phyloP scores from a whole-genome alignment of 495 filamentous ascomycete species.

The Penicillium dipodomyicola region DNA sequence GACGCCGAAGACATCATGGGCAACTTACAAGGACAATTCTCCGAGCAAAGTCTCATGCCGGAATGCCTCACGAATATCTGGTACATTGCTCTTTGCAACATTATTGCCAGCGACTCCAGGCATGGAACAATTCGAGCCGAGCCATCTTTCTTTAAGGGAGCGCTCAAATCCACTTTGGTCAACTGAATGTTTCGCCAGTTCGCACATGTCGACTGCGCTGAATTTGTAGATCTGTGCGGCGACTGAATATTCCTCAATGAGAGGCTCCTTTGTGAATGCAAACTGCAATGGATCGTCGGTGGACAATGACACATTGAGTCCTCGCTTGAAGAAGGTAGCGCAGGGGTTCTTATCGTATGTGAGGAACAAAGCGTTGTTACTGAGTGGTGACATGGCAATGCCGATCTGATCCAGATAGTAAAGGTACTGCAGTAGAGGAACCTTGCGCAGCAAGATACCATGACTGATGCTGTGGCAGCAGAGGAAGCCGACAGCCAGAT shows the following conservation, averaged over 20 bases:
- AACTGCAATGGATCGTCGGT: constrained; percentile 98
- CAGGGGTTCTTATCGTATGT: constrained; percentile 98
- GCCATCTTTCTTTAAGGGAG: constrained; percentile 83
- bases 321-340: constrained; percentile 88
- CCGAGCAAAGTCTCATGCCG: constrained; percentile 77
- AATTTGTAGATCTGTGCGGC: constrained; percentile 98
- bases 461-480: constrained; percentile 98
- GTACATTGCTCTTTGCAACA: constrained; percentile 94
- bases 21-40: constrained; percentile 75
- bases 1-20: neutral
- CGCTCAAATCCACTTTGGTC: constrained; percentile 91
- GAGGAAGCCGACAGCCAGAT: constrained; percentile 85
- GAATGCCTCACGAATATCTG: constrained; percentile 85
- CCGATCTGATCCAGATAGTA: constrained; percentile 98
- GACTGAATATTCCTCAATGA: constrained; percentile 97
- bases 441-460: constrained; percentile 87
- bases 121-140: constrained; percentile 69
- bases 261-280: constrained; percentile 95
- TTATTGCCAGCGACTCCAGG: constrained; percentile 79
- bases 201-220: constrained; percentile 97
- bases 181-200: constrained; percentile 93
- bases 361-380: constrained; percentile 95
- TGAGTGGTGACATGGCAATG: constrained; percentile 97
- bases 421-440: constrained; percentile 91
- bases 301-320: constrained; percentile 91